Evolutionary conservation across 495 filamentous ascomycete genomes (phyloP).

Genomic region (Penicillium parvum): DNA sequence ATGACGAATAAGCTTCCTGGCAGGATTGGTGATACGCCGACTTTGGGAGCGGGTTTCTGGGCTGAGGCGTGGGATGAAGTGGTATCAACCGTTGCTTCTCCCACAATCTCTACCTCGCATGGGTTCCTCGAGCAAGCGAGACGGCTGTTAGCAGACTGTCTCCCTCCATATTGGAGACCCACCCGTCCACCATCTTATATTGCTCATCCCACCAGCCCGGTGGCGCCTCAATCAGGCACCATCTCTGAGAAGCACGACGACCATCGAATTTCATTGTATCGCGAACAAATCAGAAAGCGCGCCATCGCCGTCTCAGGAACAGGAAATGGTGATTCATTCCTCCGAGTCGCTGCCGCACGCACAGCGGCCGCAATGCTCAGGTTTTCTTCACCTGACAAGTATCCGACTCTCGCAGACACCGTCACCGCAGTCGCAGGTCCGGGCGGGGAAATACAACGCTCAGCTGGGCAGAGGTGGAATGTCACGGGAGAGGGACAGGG

Average conservation of each 20-base stretch:
- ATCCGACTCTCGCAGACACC: slow-evolving; percentile 41
- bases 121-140: slow-evolving; percentile 1
- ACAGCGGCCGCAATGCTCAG: slow-evolving; percentile 69
- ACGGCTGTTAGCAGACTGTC: slow-evolving; percentile 44
- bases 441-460: slow-evolving; percentile 68
- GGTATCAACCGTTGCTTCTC: not conserved
- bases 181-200: slow-evolving; percentile 7
- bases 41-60: slow-evolving; percentile 84
- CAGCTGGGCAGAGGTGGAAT: slow-evolving; percentile 72
- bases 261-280: not conserved
- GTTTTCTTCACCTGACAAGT: slow-evolving; percentile 44
- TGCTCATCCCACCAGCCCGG: not conserved
- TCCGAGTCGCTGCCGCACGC: slow-evolving; percentile 65
- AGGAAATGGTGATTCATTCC: slow-evolving; percentile 86
- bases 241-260: not conserved
- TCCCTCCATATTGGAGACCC: slow-evolving; percentile 33
- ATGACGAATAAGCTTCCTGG: slow-evolving; percentile 86
- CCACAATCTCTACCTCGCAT: not conserved
- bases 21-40: slow-evolving; percentile 83
- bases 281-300: slow-evolving; percentile 14
- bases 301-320: slow-evolving; percentile 77
- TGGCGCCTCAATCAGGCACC: not conserved
- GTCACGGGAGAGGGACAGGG: slow-evolving; percentile 76
- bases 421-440: slow-evolving; percentile 62
- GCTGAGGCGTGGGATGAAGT: slow-evolving; percentile 71